Evolutionary conservation across 148 eudicot genomes (phyloP), one percentile per base, ranked within the genome.

Genomic region (Chenopodium formosanum): DNA sequence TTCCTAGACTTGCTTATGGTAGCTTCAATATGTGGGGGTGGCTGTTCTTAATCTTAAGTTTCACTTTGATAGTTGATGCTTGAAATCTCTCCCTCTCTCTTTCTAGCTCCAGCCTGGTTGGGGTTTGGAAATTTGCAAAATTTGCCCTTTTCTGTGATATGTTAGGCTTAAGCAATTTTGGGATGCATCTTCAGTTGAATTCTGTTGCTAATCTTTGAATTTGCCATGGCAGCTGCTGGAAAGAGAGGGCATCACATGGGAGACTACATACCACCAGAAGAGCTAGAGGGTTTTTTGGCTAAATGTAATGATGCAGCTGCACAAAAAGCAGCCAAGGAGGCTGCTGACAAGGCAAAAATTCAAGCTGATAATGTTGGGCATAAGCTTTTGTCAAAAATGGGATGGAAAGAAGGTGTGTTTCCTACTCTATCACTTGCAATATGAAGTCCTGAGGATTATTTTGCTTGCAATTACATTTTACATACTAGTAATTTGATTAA

Each of bases 161-260:
- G 8, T 7, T 81, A 29, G 53, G 58, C 2, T 37, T 31, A 23
- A 12, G 9, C 4, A 22, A 25, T 70, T 25, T 44, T 34, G 37
- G 2, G 48, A 78, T 48, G 65, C 56, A 13, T 74, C 66, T 19
- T 74, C 27, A 4, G 17, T 52, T 8, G 25, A 14, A 4, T 40
- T 34, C 34, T 71, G 60, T 48, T 37, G 58, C 68, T 27, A 31
- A 19, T 72, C n/a, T 25, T 23, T 50, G 34, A 74, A 14, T 48
- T 20, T 74, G 8, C 32, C n/a, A 44, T 79, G 20, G 75, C 80
- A 88, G 93, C 80, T 81, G 65, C 89, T 53, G 85, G 81, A 20
- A 96, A 94, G 84, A 91, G 90, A 85, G 99, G 99, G 77, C 99
- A 96, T 89, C 99, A 96, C 85, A 96, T 96, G 99, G 99, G 99